These are phyloP conservation scores for Skeletonema grethae DNA, from an alignment of 108 stramenopile genomes.

Conservation along the genomic window DNA sequence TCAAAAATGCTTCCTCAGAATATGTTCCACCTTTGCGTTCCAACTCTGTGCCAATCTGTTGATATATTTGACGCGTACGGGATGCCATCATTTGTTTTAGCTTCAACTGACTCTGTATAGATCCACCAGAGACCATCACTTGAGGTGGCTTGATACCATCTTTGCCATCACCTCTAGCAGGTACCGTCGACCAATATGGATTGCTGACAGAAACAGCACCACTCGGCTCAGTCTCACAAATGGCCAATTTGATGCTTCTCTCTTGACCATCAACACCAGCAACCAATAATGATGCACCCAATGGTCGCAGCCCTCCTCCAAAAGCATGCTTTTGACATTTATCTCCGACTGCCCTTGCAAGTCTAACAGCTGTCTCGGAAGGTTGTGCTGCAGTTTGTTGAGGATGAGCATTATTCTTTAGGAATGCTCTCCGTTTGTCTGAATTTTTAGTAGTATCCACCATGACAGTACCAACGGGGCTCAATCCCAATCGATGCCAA, in stretches of 20 bases:
- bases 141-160: conserved; percentile 16
- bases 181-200: conserved; percentile 10
- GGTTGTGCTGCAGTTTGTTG: conserved; percentile 11
- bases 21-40: neutral
- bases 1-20: conserved; percentile 9
- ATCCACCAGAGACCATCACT: conserved; percentile 43
- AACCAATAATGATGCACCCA: conserved; percentile 65
- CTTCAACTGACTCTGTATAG: conserved; percentile 15
- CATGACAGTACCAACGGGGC: conserved; percentile 24
- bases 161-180: conserved; percentile 3
- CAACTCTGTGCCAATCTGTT: neutral
- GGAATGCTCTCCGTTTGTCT: neutral
- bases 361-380: conserved; percentile 35
- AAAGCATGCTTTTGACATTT: conserved; percentile 76
- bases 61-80: conserved; percentile 12
- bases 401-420: too few species aligned
- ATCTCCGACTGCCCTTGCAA: conserved; percentile 47
- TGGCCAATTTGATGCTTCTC: conserved; percentile 21
- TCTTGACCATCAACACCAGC: conserved; percentile 43
- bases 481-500: conserved; percentile 41
- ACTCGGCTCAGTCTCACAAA: conserved; percentile 50
- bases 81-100: conserved; percentile 13
- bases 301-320: conserved; percentile 80
- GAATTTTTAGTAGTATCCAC: conserved; percentile 3
- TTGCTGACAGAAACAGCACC: conserved; percentile 10